Evolutionary conservation across 1,139 yeast genomes (phyloP), one percentile per base, ranked within the genome.

Genomic region (Yamadazyma diddensiae): DNA sequence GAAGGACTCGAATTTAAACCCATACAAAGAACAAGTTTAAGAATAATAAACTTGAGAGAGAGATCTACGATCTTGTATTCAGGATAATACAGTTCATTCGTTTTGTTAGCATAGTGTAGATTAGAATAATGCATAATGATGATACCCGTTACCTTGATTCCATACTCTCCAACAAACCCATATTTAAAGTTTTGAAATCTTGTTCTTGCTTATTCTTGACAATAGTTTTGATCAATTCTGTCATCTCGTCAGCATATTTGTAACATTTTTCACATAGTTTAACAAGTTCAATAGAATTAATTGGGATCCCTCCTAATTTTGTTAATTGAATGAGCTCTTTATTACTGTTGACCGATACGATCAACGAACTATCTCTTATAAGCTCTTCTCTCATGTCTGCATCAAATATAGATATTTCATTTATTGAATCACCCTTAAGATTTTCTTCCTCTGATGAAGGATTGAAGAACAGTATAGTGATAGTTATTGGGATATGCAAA

Each of bases 221-320:
- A 29, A 72, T 63, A 4, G 53, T 49, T 37, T 78, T 73, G 33
- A 92, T 83, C 48, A 75, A 64, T 19, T 78, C 77, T 0, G 96
- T 85, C 41, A 85, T 56, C 14, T 59, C 54, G 35, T 75, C 79
- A 6, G 87, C 94, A 28, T 79, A 71, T 8, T 59, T 57, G 50
- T 75, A 77, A 2, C 96, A 94, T 41, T 71, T 64, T 38, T 74
- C 73, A 24, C 86, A 74, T 52, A 94, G 80, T 26, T 79, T 77
- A 63, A 88, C 65, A 35, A 92, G 62, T 21, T 75, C 65, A 29
- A 73, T 54, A 0, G 94, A 88, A 47, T 87, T 92, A 44, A 92
- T 77, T 2, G 94, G 84, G 29, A 86, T 65, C 0, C 97, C 97
- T 30, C 98, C 98, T 26, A 88, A 84, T 51, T 92, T 92, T 30